Percentiles rank a stretch among this genome's conserved stretches.
phyloP scores from a whole-genome alignment of 805 yeast species.

The Kazachstania africana region DNA sequence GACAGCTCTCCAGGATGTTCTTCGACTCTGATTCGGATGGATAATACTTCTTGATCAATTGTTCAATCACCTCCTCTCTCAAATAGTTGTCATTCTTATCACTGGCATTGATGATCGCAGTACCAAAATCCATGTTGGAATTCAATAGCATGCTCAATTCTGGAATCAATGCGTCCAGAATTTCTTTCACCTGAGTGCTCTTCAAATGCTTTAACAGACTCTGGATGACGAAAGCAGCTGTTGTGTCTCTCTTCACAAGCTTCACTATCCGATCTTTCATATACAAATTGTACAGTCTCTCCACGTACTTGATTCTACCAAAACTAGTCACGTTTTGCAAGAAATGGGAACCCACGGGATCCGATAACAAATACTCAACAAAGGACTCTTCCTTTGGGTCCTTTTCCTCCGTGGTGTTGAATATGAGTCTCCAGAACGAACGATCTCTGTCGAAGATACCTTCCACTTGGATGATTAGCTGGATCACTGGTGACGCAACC shows the following conservation, averaged over 20 bases:
- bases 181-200: conserved; percentile 47
- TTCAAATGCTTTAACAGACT: conserved; percentile 55
- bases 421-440: conserved; percentile 54
- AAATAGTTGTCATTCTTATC: conserved; percentile 43
- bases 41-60: conserved; percentile 34
- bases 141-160: conserved; percentile 49
- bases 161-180: conserved; percentile 56
- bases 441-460: conserved; percentile 69
- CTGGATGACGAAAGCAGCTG: conserved; percentile 72
- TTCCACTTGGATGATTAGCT: conserved; percentile 66
- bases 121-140: conserved; percentile 61
- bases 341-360: conserved; percentile 90
- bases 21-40: conserved; percentile 27
- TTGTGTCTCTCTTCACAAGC: conserved; percentile 69
- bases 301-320: conserved; percentile 56
- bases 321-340: conserved; percentile 58
- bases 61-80: conserved; percentile 45
- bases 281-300: conserved; percentile 56
- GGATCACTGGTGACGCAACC: conserved; percentile 80
- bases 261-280: conserved; percentile 66
- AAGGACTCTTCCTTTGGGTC: conserved; percentile 63
- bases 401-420: conserved; percentile 39
- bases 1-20: conserved; percentile 55
- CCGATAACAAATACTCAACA: conserved; percentile 72
- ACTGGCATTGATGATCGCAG: conserved; percentile 56